These are phyloP conservation scores for Pezicula carpinea DNA, from an alignment of 2,329 filamentous ascomycete species.

Conservation along the genomic window DNA sequence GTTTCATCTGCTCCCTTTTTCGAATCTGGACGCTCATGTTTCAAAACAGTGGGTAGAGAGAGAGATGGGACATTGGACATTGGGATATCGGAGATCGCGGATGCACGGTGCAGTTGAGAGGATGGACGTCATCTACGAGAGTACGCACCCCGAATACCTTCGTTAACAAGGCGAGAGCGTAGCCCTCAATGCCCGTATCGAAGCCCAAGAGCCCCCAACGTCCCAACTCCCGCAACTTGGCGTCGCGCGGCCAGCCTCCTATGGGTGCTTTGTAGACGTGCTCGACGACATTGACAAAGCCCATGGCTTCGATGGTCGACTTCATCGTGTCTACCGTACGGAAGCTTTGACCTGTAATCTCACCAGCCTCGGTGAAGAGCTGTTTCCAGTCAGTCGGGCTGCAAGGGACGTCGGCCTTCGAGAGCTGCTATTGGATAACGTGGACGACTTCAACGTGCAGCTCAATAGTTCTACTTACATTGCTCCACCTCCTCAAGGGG, in stretches of 20 bases:
- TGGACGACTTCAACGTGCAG: not conserved
- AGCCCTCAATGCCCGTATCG: conserved; percentile 22
- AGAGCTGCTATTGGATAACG: not conserved
- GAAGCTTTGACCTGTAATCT: conserved; percentile 33
- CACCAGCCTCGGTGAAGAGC: conserved; percentile 37
- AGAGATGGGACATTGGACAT: not conserved
- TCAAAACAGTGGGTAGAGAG: not conserved
- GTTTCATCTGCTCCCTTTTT: conserved; percentile 4
- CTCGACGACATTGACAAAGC: conserved; percentile 28
- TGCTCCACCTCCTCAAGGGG: conserved; percentile 36
- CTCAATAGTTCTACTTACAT: conserved; percentile 10
- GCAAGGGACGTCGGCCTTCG: not conserved
- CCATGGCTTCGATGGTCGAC: conserved; percentile 18
- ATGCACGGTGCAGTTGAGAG: not conserved
- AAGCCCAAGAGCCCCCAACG: conserved; percentile 19
- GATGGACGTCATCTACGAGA: not conserved
- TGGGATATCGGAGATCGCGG: not conserved
- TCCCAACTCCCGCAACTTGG: conserved; percentile 24
- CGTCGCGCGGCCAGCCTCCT: conserved; percentile 29
- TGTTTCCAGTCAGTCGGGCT: conserved; percentile 4
- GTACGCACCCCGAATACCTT: conserved; percentile 23
- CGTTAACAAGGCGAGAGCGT: conserved; percentile 19
- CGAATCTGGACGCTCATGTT: not conserved
- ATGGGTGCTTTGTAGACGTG: conserved; percentile 25
- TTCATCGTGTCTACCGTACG: conserved; percentile 21